phyloP scores from a whole-genome alignment of 352 stramenopile genomes.

The Pythium sukuiense region DNA sequence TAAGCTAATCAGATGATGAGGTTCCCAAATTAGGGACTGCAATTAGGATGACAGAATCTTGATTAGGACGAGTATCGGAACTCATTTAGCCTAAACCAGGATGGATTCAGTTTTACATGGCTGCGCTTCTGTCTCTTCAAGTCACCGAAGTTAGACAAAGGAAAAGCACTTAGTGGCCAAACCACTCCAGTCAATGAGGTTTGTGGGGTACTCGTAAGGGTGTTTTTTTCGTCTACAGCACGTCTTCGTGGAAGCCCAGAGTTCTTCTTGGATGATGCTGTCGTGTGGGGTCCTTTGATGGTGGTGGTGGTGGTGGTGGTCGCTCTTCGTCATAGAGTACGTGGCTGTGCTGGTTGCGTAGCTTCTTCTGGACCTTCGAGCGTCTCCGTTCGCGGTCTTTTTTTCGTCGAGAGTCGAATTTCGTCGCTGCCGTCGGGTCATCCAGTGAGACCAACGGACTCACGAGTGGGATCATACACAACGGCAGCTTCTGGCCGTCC shows the following conservation, averaged over 20 bases:
- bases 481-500: slow-evolving; percentile 41
- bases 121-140: too few species aligned
- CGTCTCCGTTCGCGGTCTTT: slow-evolving; percentile 34
- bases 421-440: slow-evolving; percentile 54
- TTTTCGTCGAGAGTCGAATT: slow-evolving; percentile 44
- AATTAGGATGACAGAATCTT: too few species aligned
- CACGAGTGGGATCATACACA: slow-evolving; percentile 73
- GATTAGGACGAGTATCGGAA: too few species aligned
- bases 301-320: slow-evolving; percentile 6
- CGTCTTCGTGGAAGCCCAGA: not conserved
- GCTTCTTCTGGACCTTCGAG: slow-evolving; percentile 1
- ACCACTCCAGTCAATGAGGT: too few species aligned
- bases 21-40: too few species aligned
- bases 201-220: too few species aligned
- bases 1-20: too few species aligned
- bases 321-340: not conserved
- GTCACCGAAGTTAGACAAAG: too few species aligned
- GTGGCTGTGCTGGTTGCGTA: not conserved
- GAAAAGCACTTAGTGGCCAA: too few species aligned
- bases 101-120: too few species aligned
- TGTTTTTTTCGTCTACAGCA: not conserved
- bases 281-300: not conserved
- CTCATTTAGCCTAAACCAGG: too few species aligned
- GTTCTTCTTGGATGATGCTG: not conserved
- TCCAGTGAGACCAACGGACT: slow-evolving; percentile 66